Conservation (phyloP, 1,284 basidiomycete species). For the Tilletia horrida region DNA sequence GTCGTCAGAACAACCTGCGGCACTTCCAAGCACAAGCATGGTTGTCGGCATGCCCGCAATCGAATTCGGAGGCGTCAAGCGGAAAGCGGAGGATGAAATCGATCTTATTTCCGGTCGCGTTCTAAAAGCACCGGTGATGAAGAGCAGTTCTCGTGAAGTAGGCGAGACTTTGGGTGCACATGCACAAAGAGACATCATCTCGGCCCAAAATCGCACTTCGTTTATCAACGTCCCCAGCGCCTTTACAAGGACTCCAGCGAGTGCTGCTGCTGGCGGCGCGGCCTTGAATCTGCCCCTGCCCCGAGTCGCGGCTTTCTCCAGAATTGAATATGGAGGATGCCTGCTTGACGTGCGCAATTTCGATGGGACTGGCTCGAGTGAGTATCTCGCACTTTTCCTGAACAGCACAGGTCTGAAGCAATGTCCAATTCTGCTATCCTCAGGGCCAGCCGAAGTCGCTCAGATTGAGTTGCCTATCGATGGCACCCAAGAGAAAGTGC, state of each 20-base stretch:
- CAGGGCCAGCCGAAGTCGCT: conserved; percentile 9
- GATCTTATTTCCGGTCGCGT: too few species aligned
- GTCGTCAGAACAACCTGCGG: background rate
- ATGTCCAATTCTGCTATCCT: background rate
- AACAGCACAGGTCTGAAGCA: conserved; percentile 23
- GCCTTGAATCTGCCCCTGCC: conserved; percentile 31
- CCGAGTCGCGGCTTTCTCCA: conserved; percentile 32
- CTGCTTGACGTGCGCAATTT: conserved; percentile 76
- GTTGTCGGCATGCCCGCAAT: background rate
- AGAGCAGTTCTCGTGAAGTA: background rate
- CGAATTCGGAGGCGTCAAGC: conserved; percentile 29
- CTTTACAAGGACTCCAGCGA: conserved; percentile 12
- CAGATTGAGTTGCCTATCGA: conserved; percentile 41
- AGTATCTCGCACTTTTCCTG: conserved; percentile 58
- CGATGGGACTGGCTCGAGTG: conserved; percentile 56
- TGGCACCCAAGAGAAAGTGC: conserved; percentile 61
- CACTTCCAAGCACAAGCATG: background rate
- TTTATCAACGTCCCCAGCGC: too few species aligned
- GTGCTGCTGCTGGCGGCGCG: background rate
- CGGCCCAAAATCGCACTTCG: background rate
- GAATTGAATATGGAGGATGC: conserved; percentile 59
- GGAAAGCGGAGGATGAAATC: conserved; percentile 24
- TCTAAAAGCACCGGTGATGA: too few species aligned
- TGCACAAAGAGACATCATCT: background rate
- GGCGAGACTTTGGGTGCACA: conserved; percentile 9